Evolutionary conservation across 2,329 filamentous ascomycete species (phyloP), one percentile per base, ranked within the genome.

Genomic region (Fusarium anthophilum): DNA sequence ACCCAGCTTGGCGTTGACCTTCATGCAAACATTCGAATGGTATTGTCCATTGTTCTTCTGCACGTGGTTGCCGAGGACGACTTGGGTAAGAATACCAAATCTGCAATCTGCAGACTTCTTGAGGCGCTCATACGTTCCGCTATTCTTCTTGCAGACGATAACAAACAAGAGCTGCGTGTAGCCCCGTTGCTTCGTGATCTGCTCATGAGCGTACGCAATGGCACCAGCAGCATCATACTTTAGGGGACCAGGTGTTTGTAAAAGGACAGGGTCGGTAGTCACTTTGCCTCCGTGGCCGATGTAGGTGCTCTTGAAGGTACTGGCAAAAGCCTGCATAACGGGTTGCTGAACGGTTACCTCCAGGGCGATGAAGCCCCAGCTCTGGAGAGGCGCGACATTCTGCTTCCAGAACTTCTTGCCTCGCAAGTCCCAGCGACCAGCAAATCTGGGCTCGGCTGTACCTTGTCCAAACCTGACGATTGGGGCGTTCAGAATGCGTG

Each of bases 1-100:
- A 20, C 96, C 96, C 6, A 99, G 88, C 85, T 99, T 99, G 8
- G 94, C 93, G 77, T 99, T 98, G 74, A 99, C 91, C 85, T 99
- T 99, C 94, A 99, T 96, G 73, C 91, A 89, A 1, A 99, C 94
- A 71, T 99, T 99, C 2, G 94, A 96, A 78, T 94, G 92, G 82
- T 98, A 98, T 78, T 99, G 96, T 0, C 88, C 88, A 28, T 93
- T 90, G 22, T 89, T 90, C 80, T 92, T 92, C 43, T 84, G 77
- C 2, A 96, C 93, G 67, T 97, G 92, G 1, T 84, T 84, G 6
- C 87, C 85, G 74, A 95, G 91, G n/a, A 98, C 80, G 71, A 95
- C 92, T 80, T 98, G 96, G 0, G 94, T 94, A 1, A 94, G 87
- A 20, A 95, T 88, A n/a, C 93, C 95, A 73, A 91, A 95, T 39